Base-by-base conservation (phyloP, 2,329 filamentous ascomycete species). In the Aspergillus tubingensis region DNA sequence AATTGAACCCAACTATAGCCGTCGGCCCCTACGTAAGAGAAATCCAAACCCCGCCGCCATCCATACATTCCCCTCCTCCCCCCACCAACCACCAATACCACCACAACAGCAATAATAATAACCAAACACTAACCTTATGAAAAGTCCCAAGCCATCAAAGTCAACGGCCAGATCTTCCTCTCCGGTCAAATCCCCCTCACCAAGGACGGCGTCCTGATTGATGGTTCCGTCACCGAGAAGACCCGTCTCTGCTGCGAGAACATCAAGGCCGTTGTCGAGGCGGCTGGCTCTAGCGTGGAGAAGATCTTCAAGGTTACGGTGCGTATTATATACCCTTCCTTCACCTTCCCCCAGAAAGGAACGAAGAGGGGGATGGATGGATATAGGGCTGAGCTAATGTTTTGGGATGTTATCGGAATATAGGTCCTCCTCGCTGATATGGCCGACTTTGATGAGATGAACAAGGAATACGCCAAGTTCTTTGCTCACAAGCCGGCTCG, bases 351-450 rank as follows among this genome's bases (percentile, higher is more conserved):
- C 27, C 56, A 23, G 10, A 25, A 36, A 10, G 13, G 17, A 3
- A 17, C 5, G 21, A 30, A 19, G 10, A 17, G 32, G 19, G n/a
- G 4, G 21, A 23, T 1, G 21, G 21, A 30, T 8, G 23, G 53
- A 19, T 8, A 30, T 32, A 19, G 27, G 27, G 27, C 27, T 30
- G 39, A 10, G 27, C 11, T 49, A 30, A 25, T 39, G 17, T 3
- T 47, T 30, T 10, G 41, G 5, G 11, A 8, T 27, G 52, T 25
- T 25, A 41, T 41, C 27, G 25, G 23, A 23, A 23, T 10, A 30
- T 43, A 80, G 78, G 89, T 96, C 74, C 98, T 97, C 84, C 81
- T 98, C 63, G 89, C 90, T 54, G 90, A 96, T 78, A 98, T 98
- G 94, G 86, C 84, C 65, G 84, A 95, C 79, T 98, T 98, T 74